Percentiles rank a stretch among this genome's conserved stretches.
phyloP scores from a whole-genome alignment of 2,329 filamentous ascomycete species.

The Claviceps digitariae region DNA sequence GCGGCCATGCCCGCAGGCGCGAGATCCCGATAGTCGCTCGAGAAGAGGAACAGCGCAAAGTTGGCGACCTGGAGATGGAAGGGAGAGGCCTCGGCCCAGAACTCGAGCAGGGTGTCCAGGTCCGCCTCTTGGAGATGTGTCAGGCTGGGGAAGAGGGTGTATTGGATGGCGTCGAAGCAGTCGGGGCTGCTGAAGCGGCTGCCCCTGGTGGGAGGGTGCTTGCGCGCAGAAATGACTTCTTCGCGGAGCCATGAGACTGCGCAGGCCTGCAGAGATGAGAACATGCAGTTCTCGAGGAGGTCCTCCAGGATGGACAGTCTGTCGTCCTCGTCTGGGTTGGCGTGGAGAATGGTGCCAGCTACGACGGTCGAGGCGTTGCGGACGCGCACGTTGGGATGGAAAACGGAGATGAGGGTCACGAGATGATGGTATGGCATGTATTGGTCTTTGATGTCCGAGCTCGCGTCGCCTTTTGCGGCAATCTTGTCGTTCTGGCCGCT shows the following conservation, averaged over 20 bases:
- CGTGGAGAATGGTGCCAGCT: slow-evolving; percentile 41
- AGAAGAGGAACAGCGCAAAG: slow-evolving; percentile 44
- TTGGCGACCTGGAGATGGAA: slow-evolving; percentile 48
- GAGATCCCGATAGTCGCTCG: slow-evolving; percentile 29
- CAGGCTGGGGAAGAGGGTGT: slow-evolving; percentile 45
- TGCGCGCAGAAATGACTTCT: slow-evolving; percentile 38
- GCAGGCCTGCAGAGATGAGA: slow-evolving; percentile 46
- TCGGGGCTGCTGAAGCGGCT: slow-evolving; percentile 36
- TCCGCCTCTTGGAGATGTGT: slow-evolving; percentile 30
- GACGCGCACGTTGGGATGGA: slow-evolving; percentile 39
- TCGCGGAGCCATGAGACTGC: slow-evolving; percentile 51
- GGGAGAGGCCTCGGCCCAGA: slow-evolving; percentile 36
- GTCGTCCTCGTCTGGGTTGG: slow-evolving; percentile 44
- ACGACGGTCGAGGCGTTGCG: slow-evolving; percentile 41
- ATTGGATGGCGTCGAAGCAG: slow-evolving; percentile 46
- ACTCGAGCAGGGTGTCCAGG: slow-evolving; percentile 31
- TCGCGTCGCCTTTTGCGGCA: slow-evolving; percentile 10
- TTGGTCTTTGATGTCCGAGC: slow-evolving; percentile 20
- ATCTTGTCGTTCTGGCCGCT: slow-evolving; percentile 35
- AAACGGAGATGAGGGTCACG: slow-evolving; percentile 41
- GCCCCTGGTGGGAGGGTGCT: slow-evolving; percentile 14
- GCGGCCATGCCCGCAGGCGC: slow-evolving; percentile 43
- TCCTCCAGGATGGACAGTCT: slow-evolving; percentile 50
- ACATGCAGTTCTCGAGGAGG: slow-evolving; percentile 51
- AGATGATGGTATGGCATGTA: slow-evolving; percentile 50